phyloP scores from a whole-genome alignment of 352 stramenopile genomes.

The Elongisporangium undulatum region DNA sequence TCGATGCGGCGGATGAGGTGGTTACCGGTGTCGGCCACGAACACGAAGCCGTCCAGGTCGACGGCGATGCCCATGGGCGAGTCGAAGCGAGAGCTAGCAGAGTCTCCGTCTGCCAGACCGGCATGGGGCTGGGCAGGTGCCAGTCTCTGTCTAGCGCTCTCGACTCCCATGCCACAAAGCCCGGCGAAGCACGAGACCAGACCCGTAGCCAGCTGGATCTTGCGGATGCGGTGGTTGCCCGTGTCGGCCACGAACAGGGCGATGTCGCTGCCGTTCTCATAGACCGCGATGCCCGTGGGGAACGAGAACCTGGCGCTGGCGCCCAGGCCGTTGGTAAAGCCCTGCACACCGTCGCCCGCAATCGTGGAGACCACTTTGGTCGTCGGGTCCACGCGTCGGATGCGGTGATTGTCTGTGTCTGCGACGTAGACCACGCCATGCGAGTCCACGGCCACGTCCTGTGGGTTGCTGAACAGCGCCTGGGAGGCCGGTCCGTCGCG shows the following conservation, averaged over 20 bases:
- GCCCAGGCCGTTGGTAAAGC: conserved; percentile 36
- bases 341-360: conserved; percentile 43
- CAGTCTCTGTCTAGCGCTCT: conserved; percentile 35
- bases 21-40: conserved; percentile 96
- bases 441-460: conserved; percentile 90
- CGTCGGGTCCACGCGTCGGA: conserved; percentile 70
- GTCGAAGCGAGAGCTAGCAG: conserved; percentile 85
- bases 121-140: conserved; percentile 56
- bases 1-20: conserved; percentile 89
- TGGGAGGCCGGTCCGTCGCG: conserved; percentile 50
- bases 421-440: conserved; percentile 93
- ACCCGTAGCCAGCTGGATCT: conserved; percentile 33
- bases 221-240: conserved; percentile 80
- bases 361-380: conserved; percentile 47
- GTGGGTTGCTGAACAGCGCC: conserved; percentile 87
- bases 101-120: conserved; percentile 87
- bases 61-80: conserved; percentile 88
- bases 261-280: conserved; percentile 32
- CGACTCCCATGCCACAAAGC: conserved; percentile 75
- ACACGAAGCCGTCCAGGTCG: conserved; percentile 75
- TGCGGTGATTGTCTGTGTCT: conserved; percentile 93
- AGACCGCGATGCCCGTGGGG: conserved; percentile 61
- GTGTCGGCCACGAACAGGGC: conserved; percentile 76
- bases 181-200: conserved; percentile 87
- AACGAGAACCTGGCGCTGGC: conserved; percentile 54